These are phyloP conservation scores for Trifolium dubium DNA, from an alignment of 306 rosid genomes.

Conservation along the genomic window DNA sequence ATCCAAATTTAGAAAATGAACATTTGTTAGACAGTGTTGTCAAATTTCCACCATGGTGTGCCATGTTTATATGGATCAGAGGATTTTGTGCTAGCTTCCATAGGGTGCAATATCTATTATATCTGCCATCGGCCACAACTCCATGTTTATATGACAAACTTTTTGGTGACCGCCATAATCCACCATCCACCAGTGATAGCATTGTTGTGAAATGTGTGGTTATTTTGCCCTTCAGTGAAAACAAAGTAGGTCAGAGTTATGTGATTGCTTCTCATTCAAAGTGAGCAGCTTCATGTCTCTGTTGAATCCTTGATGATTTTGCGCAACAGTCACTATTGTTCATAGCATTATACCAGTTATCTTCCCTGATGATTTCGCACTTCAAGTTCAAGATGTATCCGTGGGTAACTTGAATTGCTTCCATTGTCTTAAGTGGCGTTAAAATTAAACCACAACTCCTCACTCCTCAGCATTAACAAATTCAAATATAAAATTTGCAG, in stretches of 20 bases:
- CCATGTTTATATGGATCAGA: neutral
- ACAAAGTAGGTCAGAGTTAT: neutral
- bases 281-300: constrained; percentile 1
- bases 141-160: neutral
- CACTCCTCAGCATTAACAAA: neutral
- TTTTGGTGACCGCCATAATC: neutral
- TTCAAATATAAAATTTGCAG: neutral
- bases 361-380: neutral
- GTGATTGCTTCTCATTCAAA: constrained; percentile 7
- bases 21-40: neutral
- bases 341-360: neutral
- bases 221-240: neutral
- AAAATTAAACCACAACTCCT: neutral
- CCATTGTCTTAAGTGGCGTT: neutral
- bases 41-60: neutral
- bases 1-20: constrained; percentile 10
- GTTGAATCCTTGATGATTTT: neutral
- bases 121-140: neutral
- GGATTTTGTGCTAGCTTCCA: neutral
- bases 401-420: neutral
- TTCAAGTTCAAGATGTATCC: neutral
- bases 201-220: neutral
- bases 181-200: neutral
- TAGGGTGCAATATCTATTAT: constrained; percentile 6
- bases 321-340: neutral